Conservation (phyloP, 2,329 filamentous ascomycete genomes). For the Pseudogymnoascus pannorum region DNA sequence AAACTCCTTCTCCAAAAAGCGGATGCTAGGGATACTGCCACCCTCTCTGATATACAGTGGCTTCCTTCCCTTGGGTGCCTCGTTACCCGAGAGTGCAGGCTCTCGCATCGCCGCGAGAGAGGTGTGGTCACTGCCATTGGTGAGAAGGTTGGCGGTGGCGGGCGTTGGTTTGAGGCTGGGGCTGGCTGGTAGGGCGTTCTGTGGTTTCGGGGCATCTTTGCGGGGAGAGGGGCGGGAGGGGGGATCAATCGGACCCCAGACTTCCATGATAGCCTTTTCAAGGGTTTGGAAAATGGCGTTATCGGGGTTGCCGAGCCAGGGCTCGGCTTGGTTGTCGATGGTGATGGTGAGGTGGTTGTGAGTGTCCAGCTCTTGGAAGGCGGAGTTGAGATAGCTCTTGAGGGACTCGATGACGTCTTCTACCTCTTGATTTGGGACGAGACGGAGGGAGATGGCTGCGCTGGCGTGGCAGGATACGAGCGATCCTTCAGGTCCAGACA, state of each 20-base stretch:
- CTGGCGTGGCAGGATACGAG: slow-evolving; percentile 86
- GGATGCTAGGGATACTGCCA: slow-evolving; percentile 87
- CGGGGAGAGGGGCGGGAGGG: slow-evolving; percentile 29
- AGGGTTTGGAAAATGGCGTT: slow-evolving; percentile 89
- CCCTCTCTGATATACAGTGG: slow-evolving; percentile 94
- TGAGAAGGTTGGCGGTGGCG: slow-evolving; percentile 44
- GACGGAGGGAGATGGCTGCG: slow-evolving; percentile 78
- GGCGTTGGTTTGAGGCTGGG: slow-evolving; percentile 35
- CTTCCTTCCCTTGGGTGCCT: slow-evolving; percentile 36
- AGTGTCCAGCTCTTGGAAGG: slow-evolving; percentile 69
- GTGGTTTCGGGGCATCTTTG: slow-evolving; percentile 15
- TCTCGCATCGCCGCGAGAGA: slow-evolving; percentile 21
- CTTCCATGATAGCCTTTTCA: slow-evolving; percentile 74
- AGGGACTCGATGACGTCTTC: slow-evolving; percentile 65
- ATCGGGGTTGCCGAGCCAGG: slow-evolving; percentile 87
- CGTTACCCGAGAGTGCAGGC: slow-evolving; percentile 9
- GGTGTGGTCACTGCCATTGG: slow-evolving; percentile 35
- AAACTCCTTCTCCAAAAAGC: slow-evolving; percentile 93
- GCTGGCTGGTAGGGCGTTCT: slow-evolving; percentile 16
- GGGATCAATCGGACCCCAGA: slow-evolving; percentile 60
- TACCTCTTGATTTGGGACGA: slow-evolving; percentile 89
- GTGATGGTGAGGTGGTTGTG: slow-evolving; percentile 74
- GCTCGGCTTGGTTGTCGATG: slow-evolving; percentile 89
- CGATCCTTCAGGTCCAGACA: slow-evolving; percentile 84
- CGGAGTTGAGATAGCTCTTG: slow-evolving; percentile 56